Conservation (phyloP, 2,329 filamentous ascomycete species). For the Fusarium dimerum region DNA sequence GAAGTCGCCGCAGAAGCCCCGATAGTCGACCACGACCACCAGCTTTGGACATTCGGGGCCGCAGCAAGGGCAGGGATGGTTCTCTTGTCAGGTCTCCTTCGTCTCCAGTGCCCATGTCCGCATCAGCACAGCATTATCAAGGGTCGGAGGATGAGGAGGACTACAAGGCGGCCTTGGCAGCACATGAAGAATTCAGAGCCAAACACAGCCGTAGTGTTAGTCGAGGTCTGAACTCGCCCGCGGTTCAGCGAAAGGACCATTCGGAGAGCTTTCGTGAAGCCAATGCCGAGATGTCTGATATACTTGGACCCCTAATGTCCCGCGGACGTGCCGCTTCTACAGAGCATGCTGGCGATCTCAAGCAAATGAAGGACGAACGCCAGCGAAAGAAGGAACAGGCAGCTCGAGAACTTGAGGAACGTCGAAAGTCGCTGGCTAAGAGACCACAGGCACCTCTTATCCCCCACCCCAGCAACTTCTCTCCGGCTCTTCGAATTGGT, state of each 20-base stretch:
- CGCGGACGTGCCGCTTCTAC: slow-evolving; percentile 42
- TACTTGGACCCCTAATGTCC: slow-evolving; percentile 31
- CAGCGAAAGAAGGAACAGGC: slow-evolving; percentile 71
- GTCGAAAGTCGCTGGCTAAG: slow-evolving; percentile 79
- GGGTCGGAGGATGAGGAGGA: slow-evolving; percentile 68
- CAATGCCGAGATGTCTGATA: slow-evolving; percentile 32
- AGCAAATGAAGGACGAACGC: slow-evolving; percentile 59
- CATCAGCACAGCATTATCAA: slow-evolving; percentile 38
- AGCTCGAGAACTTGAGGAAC: slow-evolving; percentile 84
- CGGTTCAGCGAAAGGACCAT: slow-evolving; percentile 35
- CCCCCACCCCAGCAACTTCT: slow-evolving; percentile 66
- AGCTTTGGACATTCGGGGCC: slow-evolving; percentile 57
- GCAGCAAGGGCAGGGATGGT: slow-evolving; percentile 61
- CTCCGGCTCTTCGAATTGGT: slow-evolving; percentile 27
- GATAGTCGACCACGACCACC: slow-evolving; percentile 44
- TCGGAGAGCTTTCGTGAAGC: slow-evolving; percentile 42
- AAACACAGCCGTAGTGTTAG: slow-evolving; percentile 55
- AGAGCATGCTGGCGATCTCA: slow-evolving; percentile 55
- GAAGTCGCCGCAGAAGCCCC: slow-evolving; percentile 48
- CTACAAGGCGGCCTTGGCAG: slow-evolving; percentile 52
- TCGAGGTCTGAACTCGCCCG: slow-evolving; percentile 41
- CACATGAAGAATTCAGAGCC: slow-evolving; percentile 57
- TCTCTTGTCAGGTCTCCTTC: slow-evolving; percentile 71
- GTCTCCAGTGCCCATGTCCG: slow-evolving; percentile 76
- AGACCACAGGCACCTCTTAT: slow-evolving; percentile 80